Base-by-base conservation (phyloP, 106 monocot genomes). In the Amphibolis antarctica region DNA sequence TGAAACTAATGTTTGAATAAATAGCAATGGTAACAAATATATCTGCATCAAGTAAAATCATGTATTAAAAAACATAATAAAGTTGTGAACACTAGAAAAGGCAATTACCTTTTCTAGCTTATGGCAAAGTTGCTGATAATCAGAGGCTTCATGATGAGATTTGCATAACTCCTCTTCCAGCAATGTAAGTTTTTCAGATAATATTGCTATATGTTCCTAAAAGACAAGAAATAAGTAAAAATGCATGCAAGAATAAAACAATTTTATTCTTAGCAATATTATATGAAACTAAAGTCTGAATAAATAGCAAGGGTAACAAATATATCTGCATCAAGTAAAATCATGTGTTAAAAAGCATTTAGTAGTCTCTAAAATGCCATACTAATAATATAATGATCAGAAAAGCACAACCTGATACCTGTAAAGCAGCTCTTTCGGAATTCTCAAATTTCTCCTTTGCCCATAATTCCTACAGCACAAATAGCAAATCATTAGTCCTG, bases 161-260 rank as follows among this genome's bases (percentile, higher is more conserved):
- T 80, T 94, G 63, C 59, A 48, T 20, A 94, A 73, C 14, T 86
- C 90, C 54, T 86, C 82, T 65, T 96, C 96, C 67, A 96, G 65
- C n/a, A 60, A 73, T 3, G 80, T 62, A 82, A 90, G 60, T 76
- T 80, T 86, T 17, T 66, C 70, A 69, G 60, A 81, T 63, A 96
- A 77, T 36, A 63, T 47, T 62, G 75, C 43, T 46, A 84, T 70
- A 63, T 96, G 89, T 76, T 94, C 90, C 96, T 96, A 65, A 66
- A 44, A 61, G 1, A 23, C 31, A 50, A 60, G 49, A 66, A 68
- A 30, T 20, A 28, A 67, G 47, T 13, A 53, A 21, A 67, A 42
- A 47, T 30, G 12, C 23, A 21, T 60, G 3, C 10, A 23, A 56
- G 24, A 36, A 7, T 7, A 36, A 36, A 36, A 4, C 36, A 2